Base-by-base conservation (phyloP, 129 eudicot genomes). In the Helianthus tuberosus region DNA sequence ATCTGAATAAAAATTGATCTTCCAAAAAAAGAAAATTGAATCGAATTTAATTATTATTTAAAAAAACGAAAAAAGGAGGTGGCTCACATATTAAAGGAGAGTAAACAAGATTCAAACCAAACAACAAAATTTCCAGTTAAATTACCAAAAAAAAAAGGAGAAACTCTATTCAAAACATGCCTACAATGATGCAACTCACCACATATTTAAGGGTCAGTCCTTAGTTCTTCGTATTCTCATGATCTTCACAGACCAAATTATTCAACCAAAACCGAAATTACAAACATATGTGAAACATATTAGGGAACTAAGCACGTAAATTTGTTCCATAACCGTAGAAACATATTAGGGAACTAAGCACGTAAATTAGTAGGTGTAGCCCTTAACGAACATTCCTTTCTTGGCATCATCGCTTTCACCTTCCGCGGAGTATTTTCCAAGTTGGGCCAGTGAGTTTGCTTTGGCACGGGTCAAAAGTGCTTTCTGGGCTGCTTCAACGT, bases 391-490 rank as follows among this genome's bases (percentile, higher is more conserved):
- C 94, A 92, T 89, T 68, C 98, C 96, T 76, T 84, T 87, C 87
- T 87, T 93, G 53, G 95, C 96, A 55, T 89, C 96, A 17, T 89
- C 92, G 7, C 81, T 84, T 81, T 92, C 97, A 25, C 97, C 97
- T 23, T 89, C 96, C 44, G 96, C 97, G 1, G 93, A 86, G 85
- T 92, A 92, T 79, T 77, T 89, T 50, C 91, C 98, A 6, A 89
- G 96, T 57, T 93, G 98, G 41, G 96, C 98, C 80, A 89, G 73
- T 14, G 98, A 92, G 84, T 92, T 92, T 57, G 98, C 94, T 71
- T 89, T 87, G 10, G 96, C 98, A 67, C 98, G 98, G 25, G 71
- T 64, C 80, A 93, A 77, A 69, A 92, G 96, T 51, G 98, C 87
- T 70, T 75, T 88, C 74, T 89, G 93, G 1, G 84, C 96, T 6